Evolutionary conservation across 2,329 filamentous ascomycete genomes (phyloP).

Genomic region (Achaetomium macrosporum): DNA sequence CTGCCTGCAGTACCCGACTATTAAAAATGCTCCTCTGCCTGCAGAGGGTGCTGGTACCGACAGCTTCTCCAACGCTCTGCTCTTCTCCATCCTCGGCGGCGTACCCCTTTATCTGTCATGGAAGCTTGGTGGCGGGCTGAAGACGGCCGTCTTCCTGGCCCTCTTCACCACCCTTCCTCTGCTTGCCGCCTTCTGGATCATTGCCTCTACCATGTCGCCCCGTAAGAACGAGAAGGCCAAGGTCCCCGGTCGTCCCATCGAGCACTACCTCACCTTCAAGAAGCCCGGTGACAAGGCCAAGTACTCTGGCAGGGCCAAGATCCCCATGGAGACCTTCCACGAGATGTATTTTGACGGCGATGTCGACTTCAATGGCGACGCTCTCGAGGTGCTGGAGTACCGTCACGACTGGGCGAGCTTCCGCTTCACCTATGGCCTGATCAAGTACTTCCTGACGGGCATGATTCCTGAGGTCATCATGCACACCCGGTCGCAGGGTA

Average conservation of each 20-base stretch:
- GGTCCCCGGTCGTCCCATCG: constrained; percentile 78
- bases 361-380: constrained; percentile 92
- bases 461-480: constrained; percentile 88
- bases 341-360: constrained; percentile 97
- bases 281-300: constrained; percentile 53
- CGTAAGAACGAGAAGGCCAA: constrained; percentile 90
- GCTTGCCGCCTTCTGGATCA: constrained; percentile 74
- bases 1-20: constrained; percentile 64
- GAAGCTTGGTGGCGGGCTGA: constrained; percentile 76
- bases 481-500: constrained; percentile 84
- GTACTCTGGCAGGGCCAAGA: constrained; percentile 73
- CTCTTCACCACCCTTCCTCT: constrained; percentile 74
- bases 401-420: constrained; percentile 97
- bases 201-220: constrained; percentile 73
- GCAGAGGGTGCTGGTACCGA: constrained; percentile 81
- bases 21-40: constrained; percentile 90
- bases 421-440: constrained; percentile 77
- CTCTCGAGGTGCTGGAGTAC: constrained; percentile 83
- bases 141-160: constrained; percentile 83
- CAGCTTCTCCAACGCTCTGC: constrained; percentile 76
- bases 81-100: constrained; percentile 62
- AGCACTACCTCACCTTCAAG: constrained; percentile 86
- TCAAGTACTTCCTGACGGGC: constrained; percentile 81
- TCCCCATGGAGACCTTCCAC: constrained; percentile 88
- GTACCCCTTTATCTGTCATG: constrained; percentile 77